Evolutionary conservation across 768 basidiomycete species (phyloP).

Genomic region (Russula foetens): DNA sequence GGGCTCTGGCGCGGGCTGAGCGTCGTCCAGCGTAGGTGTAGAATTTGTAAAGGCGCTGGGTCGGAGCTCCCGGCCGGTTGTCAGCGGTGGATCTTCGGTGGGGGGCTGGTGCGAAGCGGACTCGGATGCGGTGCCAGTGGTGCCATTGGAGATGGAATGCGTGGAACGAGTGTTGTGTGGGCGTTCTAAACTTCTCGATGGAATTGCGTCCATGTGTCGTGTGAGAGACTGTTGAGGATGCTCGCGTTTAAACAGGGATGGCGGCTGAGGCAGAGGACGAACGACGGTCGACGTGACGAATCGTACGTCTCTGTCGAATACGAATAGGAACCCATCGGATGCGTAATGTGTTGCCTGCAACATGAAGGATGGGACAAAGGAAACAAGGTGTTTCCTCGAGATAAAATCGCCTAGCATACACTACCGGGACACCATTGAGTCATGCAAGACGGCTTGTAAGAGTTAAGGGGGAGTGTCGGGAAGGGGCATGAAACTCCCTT

Average conservation of each 20-base stretch:
- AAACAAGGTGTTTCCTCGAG: slow-evolving; percentile 2
- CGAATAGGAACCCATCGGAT: not conserved
- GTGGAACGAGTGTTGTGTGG: not conserved
- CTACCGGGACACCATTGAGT: not conserved
- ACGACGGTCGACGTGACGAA: not conserved
- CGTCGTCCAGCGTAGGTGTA: not conserved
- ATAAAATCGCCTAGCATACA: not conserved
- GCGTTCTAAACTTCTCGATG: not conserved
- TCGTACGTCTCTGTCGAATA: not conserved
- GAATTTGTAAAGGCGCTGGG: not conserved
- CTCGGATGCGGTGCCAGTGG: not conserved
- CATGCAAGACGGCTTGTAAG: not conserved
- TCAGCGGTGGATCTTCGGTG: not conserved
- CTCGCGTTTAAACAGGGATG: slow-evolving; percentile 11
- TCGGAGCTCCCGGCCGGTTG: not conserved
- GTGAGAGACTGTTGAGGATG: not conserved
- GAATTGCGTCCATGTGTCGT: not conserved
- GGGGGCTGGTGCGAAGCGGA: not conserved
- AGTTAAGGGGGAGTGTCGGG: not conserved
- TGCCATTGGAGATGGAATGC: no score
- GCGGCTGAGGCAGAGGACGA: not conserved
- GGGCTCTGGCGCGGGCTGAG: not conserved
- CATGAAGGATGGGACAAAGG: slow-evolving; percentile 6
- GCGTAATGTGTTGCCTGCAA: not conserved
- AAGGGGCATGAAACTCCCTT: not conserved